phyloP scores from a whole-genome alignment of 2,329 filamentous ascomycete species.

The Fusarium pininemorale region DNA sequence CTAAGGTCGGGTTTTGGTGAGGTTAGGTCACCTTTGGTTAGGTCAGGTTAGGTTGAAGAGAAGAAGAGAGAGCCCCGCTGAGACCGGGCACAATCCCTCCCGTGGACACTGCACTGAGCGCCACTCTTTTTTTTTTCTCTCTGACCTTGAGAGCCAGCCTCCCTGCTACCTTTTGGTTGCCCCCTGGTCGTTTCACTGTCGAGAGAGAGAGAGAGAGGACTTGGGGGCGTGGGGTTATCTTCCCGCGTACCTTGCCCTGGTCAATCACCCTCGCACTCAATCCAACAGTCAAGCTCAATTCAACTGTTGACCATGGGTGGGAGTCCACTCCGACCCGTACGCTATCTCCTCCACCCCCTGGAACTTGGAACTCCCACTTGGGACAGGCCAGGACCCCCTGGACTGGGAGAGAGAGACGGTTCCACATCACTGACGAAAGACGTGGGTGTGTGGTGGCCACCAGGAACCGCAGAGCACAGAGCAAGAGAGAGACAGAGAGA shows the following conservation, averaged over 20 bases:
- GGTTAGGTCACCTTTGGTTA: background rate
- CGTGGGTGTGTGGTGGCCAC: conserved; percentile 41
- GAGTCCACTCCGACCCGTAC: conserved; percentile 23
- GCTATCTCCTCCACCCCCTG: conserved; percentile 35
- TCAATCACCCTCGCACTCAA: background rate
- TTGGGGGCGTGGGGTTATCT: conserved; percentile 33
- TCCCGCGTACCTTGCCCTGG: conserved; percentile 31
- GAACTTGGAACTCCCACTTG: conserved; percentile 30
- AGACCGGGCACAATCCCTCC: conserved; percentile 31
- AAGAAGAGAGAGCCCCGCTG: conserved; percentile 18
- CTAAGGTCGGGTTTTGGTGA: conserved; percentile 18
- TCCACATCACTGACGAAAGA: conserved; percentile 36
- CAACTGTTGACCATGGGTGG: conserved; percentile 1
- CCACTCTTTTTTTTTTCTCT: conserved; percentile 13
- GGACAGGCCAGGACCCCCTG: conserved; percentile 32
- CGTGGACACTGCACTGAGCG: conserved; percentile 6
- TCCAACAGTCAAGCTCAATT: background rate
- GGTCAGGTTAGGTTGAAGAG: conserved; percentile 5
- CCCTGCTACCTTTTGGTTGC: background rate
- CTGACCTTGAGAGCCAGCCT: conserved; percentile 21
- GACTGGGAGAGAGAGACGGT: conserved; percentile 6
- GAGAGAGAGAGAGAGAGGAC: background rate
- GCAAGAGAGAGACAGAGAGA: conserved; percentile 16
- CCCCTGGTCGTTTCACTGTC: conserved; percentile 25
- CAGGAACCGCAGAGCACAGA: conserved; percentile 12